phyloP scores from a whole-genome alignment of 2,329 filamentous ascomycete species.

The Trichothecium sympodiale region DNA sequence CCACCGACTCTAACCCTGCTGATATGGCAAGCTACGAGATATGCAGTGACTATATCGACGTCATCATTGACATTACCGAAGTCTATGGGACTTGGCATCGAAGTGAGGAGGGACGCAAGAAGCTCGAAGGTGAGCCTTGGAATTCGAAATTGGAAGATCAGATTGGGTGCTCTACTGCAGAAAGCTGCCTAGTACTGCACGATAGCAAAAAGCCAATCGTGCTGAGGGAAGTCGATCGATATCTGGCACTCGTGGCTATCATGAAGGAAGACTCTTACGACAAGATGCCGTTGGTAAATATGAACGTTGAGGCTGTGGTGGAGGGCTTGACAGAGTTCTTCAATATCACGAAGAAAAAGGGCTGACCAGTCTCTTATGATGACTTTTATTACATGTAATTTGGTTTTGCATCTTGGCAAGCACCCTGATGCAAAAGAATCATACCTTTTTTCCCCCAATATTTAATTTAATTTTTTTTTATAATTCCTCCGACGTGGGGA shows the following conservation, averaged over 20 bases:
- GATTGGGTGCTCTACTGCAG: slow-evolving; percentile 52
- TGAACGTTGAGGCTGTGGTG: slow-evolving; percentile 77
- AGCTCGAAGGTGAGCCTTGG: slow-evolving; percentile 50
- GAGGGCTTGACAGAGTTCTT: slow-evolving; percentile 73
- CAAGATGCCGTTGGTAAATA: slow-evolving; percentile 74
- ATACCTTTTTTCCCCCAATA: too few species aligned
- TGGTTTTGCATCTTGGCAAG: too few species aligned
- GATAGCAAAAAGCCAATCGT: slow-evolving; percentile 54
- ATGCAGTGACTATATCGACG: slow-evolving; percentile 96
- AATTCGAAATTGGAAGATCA: slow-evolving; percentile 53
- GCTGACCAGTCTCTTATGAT: slow-evolving; percentile 17
- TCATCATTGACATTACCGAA: slow-evolving; percentile 93
- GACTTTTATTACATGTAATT: too few species aligned
- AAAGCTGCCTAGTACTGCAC: slow-evolving; percentile 57
- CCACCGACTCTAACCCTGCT: slow-evolving; percentile 83
- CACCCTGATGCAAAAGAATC: too few species aligned
- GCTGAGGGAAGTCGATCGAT: slow-evolving; percentile 59
- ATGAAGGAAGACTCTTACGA: slow-evolving; percentile 80
- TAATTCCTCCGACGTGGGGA: slow-evolving; percentile 1
- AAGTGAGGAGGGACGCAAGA: slow-evolving; percentile 40
- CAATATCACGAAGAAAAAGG: slow-evolving; percentile 52
- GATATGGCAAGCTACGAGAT: slow-evolving; percentile 97
- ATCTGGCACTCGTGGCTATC: slow-evolving; percentile 72
- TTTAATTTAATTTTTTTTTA: too few species aligned
- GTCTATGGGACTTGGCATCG: slow-evolving; percentile 73